Evolutionary conservation across 2,329 filamentous ascomycete species (phyloP), one percentile per base, ranked within the genome.

Genomic region (Xylariaceae sp.): DNA sequence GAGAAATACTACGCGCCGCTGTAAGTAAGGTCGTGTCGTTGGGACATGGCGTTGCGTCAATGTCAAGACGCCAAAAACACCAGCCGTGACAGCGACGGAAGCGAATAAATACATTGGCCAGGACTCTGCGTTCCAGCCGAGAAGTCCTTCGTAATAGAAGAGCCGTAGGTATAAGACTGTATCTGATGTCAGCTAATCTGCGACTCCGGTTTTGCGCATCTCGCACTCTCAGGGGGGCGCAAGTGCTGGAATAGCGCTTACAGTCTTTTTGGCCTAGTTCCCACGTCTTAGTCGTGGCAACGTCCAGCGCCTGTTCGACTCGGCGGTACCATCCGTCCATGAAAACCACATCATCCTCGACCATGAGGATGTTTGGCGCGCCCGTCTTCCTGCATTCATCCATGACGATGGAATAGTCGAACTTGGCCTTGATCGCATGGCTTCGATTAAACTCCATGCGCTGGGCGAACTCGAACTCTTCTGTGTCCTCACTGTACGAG

Each of bases 311-410:
- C 4, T 55, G 35, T 49, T 62, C 52, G 0, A 57, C 59, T 17
- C 69, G 62, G 30, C 66, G 66, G 34, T 58, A 63, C 69, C 69
- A 71, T 3, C 67, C 66, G 56, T 70, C 68, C n/a, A 71, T 17
- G 48, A 65, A 66, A 5, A 70, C 60, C 2, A 69, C 69, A 39
- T 71, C 69, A 44, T 71, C 69, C 35, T 71, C 69, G 3, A 70
- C 53, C 9, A 66, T 67, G 57, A 70, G 53, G 18, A 62, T 68
- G 51, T 70, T 67, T 0, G 56, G 48, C 2, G 68, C 62, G 1
- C 59, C 56, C 10, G 64, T 63, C 39, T 62, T 66, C 45, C 49
- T 61, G 50, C 68, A 70, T 35, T 66, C 68, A 18, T 62, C 62
- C 55, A 69, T 60, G 11, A 65, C 61, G n/a, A 68, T 60, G 0